phyloP scores from a whole-genome alignment of 805 yeast species.

The Ogataea naganishii region DNA sequence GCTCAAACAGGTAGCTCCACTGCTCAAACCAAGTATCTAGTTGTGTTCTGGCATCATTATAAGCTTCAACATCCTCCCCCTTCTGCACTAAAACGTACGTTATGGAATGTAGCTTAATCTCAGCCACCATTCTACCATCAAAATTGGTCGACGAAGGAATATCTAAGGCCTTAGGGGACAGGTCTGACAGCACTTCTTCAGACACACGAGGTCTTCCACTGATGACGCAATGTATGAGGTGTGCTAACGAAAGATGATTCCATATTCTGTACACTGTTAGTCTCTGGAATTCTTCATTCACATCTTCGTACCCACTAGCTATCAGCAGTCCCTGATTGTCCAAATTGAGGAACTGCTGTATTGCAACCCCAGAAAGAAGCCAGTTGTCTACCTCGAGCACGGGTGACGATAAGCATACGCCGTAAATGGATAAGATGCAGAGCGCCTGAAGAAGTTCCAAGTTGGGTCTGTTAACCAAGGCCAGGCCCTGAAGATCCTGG shows the following conservation, averaged over 20 bases:
- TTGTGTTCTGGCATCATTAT: constrained; percentile 31
- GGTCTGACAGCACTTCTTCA: constrained; percentile 44
- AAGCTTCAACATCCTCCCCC: constrained; percentile 7
- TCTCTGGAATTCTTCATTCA: constrained; percentile 37
- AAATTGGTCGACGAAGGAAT: constrained; percentile 60
- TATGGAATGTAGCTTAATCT: constrained; percentile 50
- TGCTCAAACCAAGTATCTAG: constrained; percentile 54
- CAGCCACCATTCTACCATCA: constrained; percentile 79
- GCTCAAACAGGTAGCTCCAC: constrained; percentile 63
- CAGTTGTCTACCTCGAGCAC: constrained; percentile 57
- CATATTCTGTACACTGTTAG: constrained; percentile 55
- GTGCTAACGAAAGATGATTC: constrained; percentile 64
- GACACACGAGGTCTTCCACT: constrained; percentile 58
- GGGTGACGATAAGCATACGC: constrained; percentile 48
- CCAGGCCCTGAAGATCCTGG: constrained; percentile 39
- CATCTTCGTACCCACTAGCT: constrained; percentile 5
- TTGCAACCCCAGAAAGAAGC: constrained; percentile 57
- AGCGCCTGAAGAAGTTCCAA: constrained; percentile 63
- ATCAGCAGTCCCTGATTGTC: constrained; percentile 34
- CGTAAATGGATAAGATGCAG: constrained; percentile 57
- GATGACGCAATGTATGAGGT: constrained; percentile 55
- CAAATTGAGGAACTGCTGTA: constrained; percentile 50
- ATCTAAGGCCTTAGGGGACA: constrained; percentile 45
- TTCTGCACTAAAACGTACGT: constrained; percentile 50
- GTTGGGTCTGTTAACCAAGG: constrained; percentile 11